Percentiles rank a stretch among this genome's conserved stretches.
Evolutionary conservation across 2,329 filamentous ascomycete species (phyloP).

Genomic region (Pseudonectria foliicola): DNA sequence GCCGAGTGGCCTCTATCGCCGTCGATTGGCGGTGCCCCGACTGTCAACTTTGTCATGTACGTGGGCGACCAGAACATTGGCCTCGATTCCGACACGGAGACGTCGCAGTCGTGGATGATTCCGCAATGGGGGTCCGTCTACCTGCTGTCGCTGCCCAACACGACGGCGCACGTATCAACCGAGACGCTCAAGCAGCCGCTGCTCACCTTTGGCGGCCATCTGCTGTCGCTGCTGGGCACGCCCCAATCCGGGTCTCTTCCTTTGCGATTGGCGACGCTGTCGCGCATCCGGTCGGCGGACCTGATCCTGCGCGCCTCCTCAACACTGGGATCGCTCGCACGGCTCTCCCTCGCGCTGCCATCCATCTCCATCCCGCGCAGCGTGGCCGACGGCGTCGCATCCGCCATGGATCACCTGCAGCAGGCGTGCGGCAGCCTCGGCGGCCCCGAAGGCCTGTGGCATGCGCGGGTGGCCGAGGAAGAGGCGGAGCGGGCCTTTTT

Average conservation of each 20-base stretch:
- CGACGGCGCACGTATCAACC: conserved; percentile 47
- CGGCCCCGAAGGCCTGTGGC: conserved; percentile 59
- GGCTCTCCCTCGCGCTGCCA: conserved; percentile 73
- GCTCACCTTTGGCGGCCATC: conserved; percentile 83
- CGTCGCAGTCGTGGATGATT: conserved; percentile 72
- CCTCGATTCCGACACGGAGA: conserved; percentile 36
- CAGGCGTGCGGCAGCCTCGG: conserved; percentile 68
- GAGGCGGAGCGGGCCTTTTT: conserved; percentile 95
- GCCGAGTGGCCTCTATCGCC: conserved; percentile 96
- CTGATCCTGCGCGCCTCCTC: conserved; percentile 85
- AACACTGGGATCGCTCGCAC: conserved; percentile 85
- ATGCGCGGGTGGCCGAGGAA: conserved; percentile 77
- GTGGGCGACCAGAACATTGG: conserved; percentile 70
- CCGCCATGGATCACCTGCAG: conserved; percentile 70
- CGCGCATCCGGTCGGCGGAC: conserved; percentile 77
- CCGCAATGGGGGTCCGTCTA: conserved; percentile 86
- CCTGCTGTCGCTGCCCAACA: conserved; percentile 43
- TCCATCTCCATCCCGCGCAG: conserved; percentile 86
- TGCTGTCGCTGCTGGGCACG: conserved; percentile 80
- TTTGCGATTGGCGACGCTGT: conserved; percentile 74
- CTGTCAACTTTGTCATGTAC: conserved; percentile 92
- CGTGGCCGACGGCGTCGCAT: conserved; percentile 78
- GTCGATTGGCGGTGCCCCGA: conserved; percentile 87
- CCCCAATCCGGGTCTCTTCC: conserved; percentile 78
- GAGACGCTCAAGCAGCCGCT: conserved; percentile 70